These are phyloP conservation scores for Brassica cretica DNA, from an alignment of 345 rosid species.

Conservation along the genomic window DNA sequence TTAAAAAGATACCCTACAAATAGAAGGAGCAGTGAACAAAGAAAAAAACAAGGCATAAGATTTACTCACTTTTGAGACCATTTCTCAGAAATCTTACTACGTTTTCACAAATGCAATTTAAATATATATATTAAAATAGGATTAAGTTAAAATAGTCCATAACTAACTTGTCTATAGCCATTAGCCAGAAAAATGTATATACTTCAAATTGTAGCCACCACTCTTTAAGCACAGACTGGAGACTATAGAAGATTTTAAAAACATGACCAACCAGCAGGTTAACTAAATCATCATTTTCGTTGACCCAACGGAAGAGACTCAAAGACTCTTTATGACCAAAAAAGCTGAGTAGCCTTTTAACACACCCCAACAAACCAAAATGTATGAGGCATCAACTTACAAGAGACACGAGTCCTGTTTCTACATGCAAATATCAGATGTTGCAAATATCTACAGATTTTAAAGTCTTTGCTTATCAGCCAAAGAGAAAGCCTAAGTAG, in stretches of 20 bases:
- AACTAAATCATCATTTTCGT: neutral
- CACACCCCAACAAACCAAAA: neutral
- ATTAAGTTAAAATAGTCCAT: neutral
- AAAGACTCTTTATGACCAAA: neutral
- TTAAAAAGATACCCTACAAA: neutral
- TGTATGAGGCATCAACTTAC: neutral
- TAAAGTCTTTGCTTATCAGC: neutral
- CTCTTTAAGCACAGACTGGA: neutral
- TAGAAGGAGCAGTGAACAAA: neutral
- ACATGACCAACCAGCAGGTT: neutral
- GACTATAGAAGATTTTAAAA: neutral
- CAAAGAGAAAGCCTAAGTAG: neutral
- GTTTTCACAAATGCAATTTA: slow-evolving; percentile 1
- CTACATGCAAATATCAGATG: neutral
- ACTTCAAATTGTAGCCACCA: neutral
- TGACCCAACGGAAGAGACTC: neutral
- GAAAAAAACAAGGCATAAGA: slow-evolving; percentile 11
- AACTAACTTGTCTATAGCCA: neutral
- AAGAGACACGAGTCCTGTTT: neutral
- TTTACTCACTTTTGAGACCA: slow-evolving; percentile 9
- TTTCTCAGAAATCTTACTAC: slow-evolving; percentile 3
- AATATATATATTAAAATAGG: neutral
- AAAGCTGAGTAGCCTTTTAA: neutral
- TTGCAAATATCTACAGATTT: neutral
- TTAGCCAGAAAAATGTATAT: no score